Evolutionary conservation across 306 rosid species (phyloP).

Genomic region (Sicyos baderoa): DNA sequence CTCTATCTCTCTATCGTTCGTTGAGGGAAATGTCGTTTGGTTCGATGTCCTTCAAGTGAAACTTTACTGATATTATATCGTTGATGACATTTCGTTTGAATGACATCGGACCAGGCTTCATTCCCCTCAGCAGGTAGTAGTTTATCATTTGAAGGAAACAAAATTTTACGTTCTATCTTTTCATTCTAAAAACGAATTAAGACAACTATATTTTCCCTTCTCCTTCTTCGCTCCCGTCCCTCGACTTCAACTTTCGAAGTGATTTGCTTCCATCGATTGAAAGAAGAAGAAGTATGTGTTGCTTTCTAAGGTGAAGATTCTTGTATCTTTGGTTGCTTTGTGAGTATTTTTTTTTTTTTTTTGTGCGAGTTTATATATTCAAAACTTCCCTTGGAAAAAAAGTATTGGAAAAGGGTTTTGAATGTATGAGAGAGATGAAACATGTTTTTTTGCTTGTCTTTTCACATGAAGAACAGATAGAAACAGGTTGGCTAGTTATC

Average conservation of each 20-base stretch:
- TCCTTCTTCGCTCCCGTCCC: not conserved
- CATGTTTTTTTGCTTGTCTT: not conserved
- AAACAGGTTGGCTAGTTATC: not conserved
- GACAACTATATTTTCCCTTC: not conserved
- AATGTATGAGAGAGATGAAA: not conserved
- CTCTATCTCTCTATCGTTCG: not conserved
- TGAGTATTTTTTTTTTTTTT: not conserved
- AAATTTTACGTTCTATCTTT: not conserved
- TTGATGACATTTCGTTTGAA: not conserved
- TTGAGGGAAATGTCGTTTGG: constrained; percentile 11
- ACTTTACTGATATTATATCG: not conserved
- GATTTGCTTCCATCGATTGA: not conserved
- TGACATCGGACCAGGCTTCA: constrained; percentile 13
- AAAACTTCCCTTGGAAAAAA: not conserved
- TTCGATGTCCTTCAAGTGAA: not conserved
- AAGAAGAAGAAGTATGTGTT: not conserved
- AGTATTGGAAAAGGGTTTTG: not conserved
- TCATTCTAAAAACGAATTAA: too few relatives aligned
- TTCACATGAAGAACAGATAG: not conserved
- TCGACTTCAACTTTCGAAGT: not conserved
- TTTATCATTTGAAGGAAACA: not conserved
- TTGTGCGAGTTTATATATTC: not conserved
- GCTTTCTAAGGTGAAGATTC: not conserved
- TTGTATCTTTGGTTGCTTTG: not conserved
- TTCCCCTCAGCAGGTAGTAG: not conserved